Evolutionary conservation across 202 grass and related monocot species (phyloP).

Genomic region (Schoenoplectus tabernaemontani): DNA sequence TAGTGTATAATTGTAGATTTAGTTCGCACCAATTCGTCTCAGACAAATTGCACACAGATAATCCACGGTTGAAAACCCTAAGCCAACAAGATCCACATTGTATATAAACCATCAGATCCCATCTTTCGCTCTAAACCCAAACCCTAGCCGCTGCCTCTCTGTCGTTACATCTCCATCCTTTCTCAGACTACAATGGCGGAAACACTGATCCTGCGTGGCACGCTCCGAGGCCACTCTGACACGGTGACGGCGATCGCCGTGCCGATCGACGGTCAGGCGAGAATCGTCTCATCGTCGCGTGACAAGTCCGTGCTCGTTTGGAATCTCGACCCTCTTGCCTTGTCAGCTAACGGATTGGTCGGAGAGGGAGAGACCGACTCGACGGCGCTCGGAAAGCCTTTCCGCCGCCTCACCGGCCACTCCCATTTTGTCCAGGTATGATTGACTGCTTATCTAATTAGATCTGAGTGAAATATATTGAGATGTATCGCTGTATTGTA

Average conservation of each 20-base stretch:
- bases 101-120: conserved; percentile 3
- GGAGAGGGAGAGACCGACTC: conserved; percentile 3
- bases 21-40: not conserved
- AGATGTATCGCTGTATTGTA: not conserved
- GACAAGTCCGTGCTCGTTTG: conserved; percentile 92
- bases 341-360: conserved; percentile 12
- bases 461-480: not conserved
- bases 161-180: not conserved
- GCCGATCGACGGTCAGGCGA: conserved; percentile 63
- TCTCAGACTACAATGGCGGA: conserved; percentile 34
- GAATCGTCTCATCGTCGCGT: conserved; percentile 78
- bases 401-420: conserved; percentile 84
- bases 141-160: conserved; percentile 20
- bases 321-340: conserved; percentile 47
- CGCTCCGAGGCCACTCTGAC: conserved; percentile 65
- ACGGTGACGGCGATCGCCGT: conserved; percentile 72
- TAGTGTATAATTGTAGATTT: too few relatives aligned
- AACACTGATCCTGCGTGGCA: conserved; percentile 50
- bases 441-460: not conserved
- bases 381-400: conserved; percentile 43
- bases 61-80: conserved; percentile 7
- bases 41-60: not conserved
- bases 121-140: not conserved
- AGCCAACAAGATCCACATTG: not conserved
- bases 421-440: conserved; percentile 66